These are phyloP conservation scores for Colletotrichum sp. DNA, from an alignment of 2,329 filamentous ascomycete genomes.

Conservation along the genomic window DNA sequence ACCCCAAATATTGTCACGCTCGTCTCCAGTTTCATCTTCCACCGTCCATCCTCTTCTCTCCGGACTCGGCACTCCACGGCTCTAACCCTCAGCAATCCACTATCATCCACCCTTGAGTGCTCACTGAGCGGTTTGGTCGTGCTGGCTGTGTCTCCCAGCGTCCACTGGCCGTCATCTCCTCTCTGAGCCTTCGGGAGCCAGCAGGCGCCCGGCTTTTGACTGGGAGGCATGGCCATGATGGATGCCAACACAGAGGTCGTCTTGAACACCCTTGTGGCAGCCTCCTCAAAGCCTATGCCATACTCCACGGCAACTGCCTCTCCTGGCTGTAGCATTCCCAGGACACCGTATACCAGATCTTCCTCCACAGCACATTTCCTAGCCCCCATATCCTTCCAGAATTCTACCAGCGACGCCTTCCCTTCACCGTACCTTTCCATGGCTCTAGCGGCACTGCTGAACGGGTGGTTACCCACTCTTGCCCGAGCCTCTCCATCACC, in stretches of 20 bases:
- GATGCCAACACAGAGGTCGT: neutral
- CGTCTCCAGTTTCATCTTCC: neutral
- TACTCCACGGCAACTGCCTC: neutral
- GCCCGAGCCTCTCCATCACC: neutral
- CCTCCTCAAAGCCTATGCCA: neutral
- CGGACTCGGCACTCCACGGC: neutral
- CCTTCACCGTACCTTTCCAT: neutral
- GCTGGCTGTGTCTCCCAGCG: neutral
- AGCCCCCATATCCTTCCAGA: neutral
- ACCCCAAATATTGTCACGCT: neutral
- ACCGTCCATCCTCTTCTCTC: neutral
- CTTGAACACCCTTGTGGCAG: neutral
- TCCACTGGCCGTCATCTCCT: neutral
- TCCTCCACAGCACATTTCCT: neutral
- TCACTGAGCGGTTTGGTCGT: neutral
- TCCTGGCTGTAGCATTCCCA: neutral
- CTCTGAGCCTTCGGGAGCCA: neutral
- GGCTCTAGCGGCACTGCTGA: neutral
- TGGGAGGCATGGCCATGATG: neutral
- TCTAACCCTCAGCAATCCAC: accelerated
- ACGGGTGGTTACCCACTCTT: neutral
- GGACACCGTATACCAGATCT: neutral
- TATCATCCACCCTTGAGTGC: accelerated
- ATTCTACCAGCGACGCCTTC: neutral
- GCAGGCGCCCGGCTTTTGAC: neutral